Evolutionary conservation across 441 rosid species (phyloP), one percentile per base, ranked within the genome.

Genomic region (Populus tomentosa): DNA sequence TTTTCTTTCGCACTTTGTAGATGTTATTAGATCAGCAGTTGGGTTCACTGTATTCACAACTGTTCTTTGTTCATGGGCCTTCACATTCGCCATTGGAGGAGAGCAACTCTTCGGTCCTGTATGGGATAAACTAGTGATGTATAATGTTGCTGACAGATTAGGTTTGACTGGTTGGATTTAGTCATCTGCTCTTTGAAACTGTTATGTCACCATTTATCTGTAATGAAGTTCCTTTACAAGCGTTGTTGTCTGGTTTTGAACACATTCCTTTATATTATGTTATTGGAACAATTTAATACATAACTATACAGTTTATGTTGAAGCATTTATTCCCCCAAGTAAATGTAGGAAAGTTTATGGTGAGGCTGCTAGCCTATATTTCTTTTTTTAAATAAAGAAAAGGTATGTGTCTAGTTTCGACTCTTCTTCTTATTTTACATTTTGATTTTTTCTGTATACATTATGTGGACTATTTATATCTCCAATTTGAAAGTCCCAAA

Each of bases 121-220:
- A 26, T 96, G 97, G 98, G 85, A 94, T 87, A 80, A 94, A 81
- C 92, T 96, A 38, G 92, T 96, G 64, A 91, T 96, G 98, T 96
- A 94, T 84, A 92, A 93, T 38, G 91, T 94, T 76, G 97, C 98
- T 32, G 96, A 92, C 50, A 88, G 87, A 83, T 83, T 95, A 74
- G 99, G 97, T 59, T 85, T 96, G 82, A 88, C 98, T n/a, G 94
- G 97, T 67, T 88, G 94, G 96, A 84, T 85, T 40, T 96, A 90
- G 56, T 46, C 56, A 46, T 46, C 56, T 14, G 56, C 20, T 46
- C 56, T 46, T 46, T 14, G 20, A 46, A 46, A 46, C 14, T 46
- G 56, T 46, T 46, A 46, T 46, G 56, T 46, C 20, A 46, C 56
- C 56, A 46, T 46, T 46, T 46, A 46, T 46, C 56, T 46, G 56